Evolutionary conservation across 2,329 filamentous ascomycete species (phyloP), one percentile per base, ranked within the genome.

Genomic region (Monascus ruber): DNA sequence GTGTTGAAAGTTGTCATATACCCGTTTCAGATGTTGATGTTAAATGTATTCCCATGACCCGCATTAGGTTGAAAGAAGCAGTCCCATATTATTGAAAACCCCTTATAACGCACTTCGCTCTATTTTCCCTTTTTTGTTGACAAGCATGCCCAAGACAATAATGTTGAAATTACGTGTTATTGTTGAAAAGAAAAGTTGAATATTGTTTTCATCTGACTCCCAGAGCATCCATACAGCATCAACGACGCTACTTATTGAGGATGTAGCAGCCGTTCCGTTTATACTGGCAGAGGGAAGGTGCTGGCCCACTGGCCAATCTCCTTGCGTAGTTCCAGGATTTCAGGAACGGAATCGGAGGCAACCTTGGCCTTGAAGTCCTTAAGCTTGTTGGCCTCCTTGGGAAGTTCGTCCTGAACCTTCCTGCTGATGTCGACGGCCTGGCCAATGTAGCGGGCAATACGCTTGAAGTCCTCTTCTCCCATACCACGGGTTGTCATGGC

Each of bases 361-460:
- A 94, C 85, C 77, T 86, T 89, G 62, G 79, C 80, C 76, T 89
- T 93, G 83, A 98, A 96, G 74, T 98, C 91, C 81, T 96, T 96
- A 66, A 94, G 85, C 80, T 93, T 95, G 80, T 96, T 98, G 58
- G 85, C 86, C 68, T 91, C 84, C 79, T 95, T 95, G 64, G 91
- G 89, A 24, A 96, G 77, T 48, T 74, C 71, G 43, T 62, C 73
- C 73, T 96, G 91, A 54, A 94, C 74, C 59, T 88, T 80, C 76
- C 87, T 86, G 76, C 82, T 85, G 59, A 96, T 76, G 72, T 85
- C 85, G 74, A 96, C 84, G 64, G 79, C 76, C 58, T 81, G 74
- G 64, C 94, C 85, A 54, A 96, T 94, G 74, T 94, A 96, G 51
- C 70, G 64, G 49, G 82, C 88, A 47, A 98, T 88, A 52, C 83